Conservation (phyloP, 176 grass and related monocot species). For the Eleusine coracana region DNA sequence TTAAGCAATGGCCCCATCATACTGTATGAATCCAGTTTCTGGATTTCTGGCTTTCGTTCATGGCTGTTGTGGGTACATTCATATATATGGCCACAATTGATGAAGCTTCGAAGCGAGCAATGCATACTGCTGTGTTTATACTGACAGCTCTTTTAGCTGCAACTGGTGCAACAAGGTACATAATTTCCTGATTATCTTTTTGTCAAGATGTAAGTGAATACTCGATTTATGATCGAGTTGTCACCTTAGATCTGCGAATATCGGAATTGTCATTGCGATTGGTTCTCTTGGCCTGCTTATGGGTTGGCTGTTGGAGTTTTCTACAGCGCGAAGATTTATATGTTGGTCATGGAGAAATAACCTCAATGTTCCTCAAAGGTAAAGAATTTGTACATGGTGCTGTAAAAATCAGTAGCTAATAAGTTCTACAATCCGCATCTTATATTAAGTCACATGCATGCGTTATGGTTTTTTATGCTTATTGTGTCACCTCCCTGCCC, state of each 20-base stretch:
- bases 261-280: slow-evolving; percentile 83
- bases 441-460: slow-evolving; percentile 22
- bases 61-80: slow-evolving; percentile 96
- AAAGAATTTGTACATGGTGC: slow-evolving; percentile 13
- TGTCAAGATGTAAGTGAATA: slow-evolving; percentile 21
- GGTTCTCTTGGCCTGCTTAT: slow-evolving; percentile 81
- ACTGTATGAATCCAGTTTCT: slow-evolving; percentile 66
- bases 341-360: slow-evolving; percentile 58
- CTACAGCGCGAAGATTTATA: slow-evolving; percentile 57
- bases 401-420: slow-evolving; percentile 5
- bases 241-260: slow-evolving; percentile 74
- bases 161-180: slow-evolving; percentile 85
- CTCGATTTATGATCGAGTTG: slow-evolving; percentile 23
- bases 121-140: slow-evolving; percentile 87
- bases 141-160: slow-evolving; percentile 89
- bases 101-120: slow-evolving; percentile 84
- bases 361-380: slow-evolving; percentile 67
- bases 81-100: slow-evolving; percentile 94
- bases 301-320: slow-evolving; percentile 90
- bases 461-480: slow-evolving; percentile 3
- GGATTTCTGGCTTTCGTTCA: slow-evolving; percentile 98
- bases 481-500: slow-evolving; percentile 1
- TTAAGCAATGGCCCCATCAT: background rate
- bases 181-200: slow-evolving; percentile 4
- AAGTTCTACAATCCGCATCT: background rate